Evolutionary conservation across 176 grass and related monocot genomes (phyloP).

Genomic region (Phoenix dactylifera): DNA sequence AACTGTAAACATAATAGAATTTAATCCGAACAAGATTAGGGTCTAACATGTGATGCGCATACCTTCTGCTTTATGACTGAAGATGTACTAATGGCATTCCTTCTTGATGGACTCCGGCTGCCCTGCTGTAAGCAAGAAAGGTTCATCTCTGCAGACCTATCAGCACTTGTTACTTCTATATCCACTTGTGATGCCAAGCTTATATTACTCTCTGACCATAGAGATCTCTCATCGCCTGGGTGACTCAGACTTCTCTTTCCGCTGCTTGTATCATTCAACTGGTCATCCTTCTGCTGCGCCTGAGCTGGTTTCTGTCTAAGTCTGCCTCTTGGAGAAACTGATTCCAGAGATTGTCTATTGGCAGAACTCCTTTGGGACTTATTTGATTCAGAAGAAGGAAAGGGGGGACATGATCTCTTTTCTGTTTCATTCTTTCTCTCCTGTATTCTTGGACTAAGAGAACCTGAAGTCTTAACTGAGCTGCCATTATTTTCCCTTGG

Average conservation of each 20-base stretch:
- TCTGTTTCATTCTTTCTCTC: constrained; percentile 47
- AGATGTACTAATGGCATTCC: constrained; percentile 1
- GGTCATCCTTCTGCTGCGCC: constrained; percentile 46
- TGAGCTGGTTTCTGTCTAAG: constrained; percentile 51
- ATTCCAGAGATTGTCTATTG: constrained; percentile 50
- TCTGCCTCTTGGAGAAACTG: constrained; percentile 63
- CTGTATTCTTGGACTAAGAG: constrained; percentile 65
- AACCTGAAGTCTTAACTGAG: constrained; percentile 44
- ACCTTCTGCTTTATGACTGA: constrained; percentile 10
- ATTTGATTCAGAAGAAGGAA: constrained; percentile 42
- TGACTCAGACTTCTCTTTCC: constrained; percentile 43
- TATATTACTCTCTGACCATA: constrained; percentile 48
- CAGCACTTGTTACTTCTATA: constrained; percentile 45
- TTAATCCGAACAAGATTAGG: background rate
- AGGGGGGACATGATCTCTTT: constrained; percentile 39
- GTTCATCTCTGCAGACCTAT: constrained; percentile 43
- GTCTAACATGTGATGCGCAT: background rate
- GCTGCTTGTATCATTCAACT: constrained; percentile 34
- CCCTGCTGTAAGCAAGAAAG: constrained; percentile 30
- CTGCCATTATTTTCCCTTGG: constrained; percentile 38
- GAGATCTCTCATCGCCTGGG: constrained; percentile 46
- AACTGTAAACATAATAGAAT: too few relatives aligned
- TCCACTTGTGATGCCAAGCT: constrained; percentile 44
- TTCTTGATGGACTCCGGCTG: constrained; percentile 34
- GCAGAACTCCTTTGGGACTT: constrained; percentile 38